Evolutionary conservation across 1,284 basidiomycete genomes (phyloP).

Genomic region (Meripilus lineatus): DNA sequence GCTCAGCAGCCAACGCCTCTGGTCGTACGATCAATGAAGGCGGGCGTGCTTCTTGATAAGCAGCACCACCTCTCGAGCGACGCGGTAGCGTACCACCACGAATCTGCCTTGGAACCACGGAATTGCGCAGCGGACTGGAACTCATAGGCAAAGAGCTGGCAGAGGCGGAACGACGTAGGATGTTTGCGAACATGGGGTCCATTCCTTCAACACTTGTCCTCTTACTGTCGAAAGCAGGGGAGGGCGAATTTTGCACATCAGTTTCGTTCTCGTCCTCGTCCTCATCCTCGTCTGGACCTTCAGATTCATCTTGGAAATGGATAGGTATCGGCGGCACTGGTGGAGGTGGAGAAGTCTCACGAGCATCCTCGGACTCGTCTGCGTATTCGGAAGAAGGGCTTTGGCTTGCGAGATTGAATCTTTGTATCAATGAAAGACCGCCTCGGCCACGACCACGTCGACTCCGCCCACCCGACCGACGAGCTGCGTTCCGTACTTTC

Average conservation of each 20-base stretch:
- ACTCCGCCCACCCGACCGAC: conserved; percentile 31
- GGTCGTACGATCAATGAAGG: conserved; percentile 64
- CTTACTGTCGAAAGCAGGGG: conserved; percentile 40
- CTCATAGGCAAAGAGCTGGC: conserved; percentile 44
- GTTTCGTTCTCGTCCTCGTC: conserved; percentile 33
- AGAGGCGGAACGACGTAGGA: conserved; percentile 58
- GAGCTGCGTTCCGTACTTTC: conserved; percentile 32
- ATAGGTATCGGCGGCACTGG: conserved; percentile 45
- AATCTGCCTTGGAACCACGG: conserved; percentile 43
- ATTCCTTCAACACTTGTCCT: conserved; percentile 74
- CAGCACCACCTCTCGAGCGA: conserved; percentile 54
- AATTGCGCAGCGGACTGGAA: conserved; percentile 52
- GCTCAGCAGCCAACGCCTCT: conserved; percentile 62
- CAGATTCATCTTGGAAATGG: conserved; percentile 34
- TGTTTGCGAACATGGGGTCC: conserved; percentile 78
- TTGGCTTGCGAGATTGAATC: conserved; percentile 53
- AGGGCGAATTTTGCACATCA: conserved; percentile 37
- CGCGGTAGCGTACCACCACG: conserved; percentile 47
- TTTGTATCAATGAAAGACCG: conserved; percentile 54
- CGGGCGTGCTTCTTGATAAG: conserved; percentile 62
- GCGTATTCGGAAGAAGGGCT: conserved; percentile 50
- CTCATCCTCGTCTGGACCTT: conserved; percentile 31
- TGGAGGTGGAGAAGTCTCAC: conserved; percentile 39
- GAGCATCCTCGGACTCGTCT: conserved; percentile 37
- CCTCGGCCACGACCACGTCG: conserved; percentile 42